Percentiles rank a stretch among this genome's conserved stretches.
phyloP scores from a whole-genome alignment of 768 basidiomycete genomes.

The Suillus luteus region DNA sequence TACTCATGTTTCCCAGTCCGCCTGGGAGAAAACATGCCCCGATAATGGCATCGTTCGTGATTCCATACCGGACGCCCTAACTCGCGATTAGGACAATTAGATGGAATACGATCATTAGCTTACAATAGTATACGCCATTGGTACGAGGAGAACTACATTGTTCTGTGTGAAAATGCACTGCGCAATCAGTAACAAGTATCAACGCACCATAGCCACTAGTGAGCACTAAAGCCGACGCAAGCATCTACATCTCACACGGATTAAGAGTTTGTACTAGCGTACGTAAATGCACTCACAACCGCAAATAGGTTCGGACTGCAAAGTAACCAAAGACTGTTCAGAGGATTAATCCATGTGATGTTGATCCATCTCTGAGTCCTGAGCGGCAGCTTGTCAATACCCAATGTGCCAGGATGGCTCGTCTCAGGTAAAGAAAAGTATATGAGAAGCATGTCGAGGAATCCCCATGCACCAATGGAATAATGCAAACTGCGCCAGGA shows the following conservation, averaged over 20 bases:
- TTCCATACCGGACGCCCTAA: conserved; percentile 56
- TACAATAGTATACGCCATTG: conserved; percentile 62
- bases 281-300: conserved; percentile 42
- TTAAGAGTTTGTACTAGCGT: neutral
- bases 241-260: neutral
- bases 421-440: conserved; percentile 63
- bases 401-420: conserved; percentile 56
- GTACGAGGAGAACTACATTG: conserved; percentile 43
- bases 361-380: conserved; percentile 30
- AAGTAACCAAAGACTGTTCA: conserved; percentile 50
- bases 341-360: conserved; percentile 53
- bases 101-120: conserved; percentile 18
- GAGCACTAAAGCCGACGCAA: neutral
- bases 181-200: neutral
- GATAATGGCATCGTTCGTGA: conserved; percentile 56
- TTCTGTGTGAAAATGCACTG: conserved; percentile 34
- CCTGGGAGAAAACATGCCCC: conserved; percentile 60
- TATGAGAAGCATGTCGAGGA: conserved; percentile 43
- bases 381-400: conserved; percentile 47
- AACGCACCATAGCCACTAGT: neutral
- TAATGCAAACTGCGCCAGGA: conserved; percentile 69
- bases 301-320: conserved; percentile 60
- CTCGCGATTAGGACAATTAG: neutral
- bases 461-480: conserved; percentile 42
- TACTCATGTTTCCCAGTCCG: conserved; percentile 60